phyloP scores from a whole-genome alignment of 2,329 filamentous ascomycete species.

The Xenosphaeropsis pyriputrescens region DNA sequence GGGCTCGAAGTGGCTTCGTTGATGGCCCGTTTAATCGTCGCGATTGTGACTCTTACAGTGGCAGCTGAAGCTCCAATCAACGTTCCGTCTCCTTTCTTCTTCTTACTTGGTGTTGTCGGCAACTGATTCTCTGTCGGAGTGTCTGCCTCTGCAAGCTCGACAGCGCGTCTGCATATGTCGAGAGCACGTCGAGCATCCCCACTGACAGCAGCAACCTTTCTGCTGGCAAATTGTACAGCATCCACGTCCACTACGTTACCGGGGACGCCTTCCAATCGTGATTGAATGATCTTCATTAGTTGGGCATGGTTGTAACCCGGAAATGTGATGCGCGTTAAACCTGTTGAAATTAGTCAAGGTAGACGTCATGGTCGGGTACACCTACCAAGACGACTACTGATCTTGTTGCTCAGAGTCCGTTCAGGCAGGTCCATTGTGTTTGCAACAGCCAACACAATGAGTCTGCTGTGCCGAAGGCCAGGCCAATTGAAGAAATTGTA shows the following conservation, averaged over 20 bases:
- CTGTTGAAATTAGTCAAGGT: slow-evolving; percentile 16
- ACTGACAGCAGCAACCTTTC: slow-evolving; percentile 92
- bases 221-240: slow-evolving; percentile 87
- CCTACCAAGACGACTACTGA: slow-evolving; percentile 66
- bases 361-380: too few relatives aligned
- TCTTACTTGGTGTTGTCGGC: slow-evolving; percentile 49
- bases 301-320: slow-evolving; percentile 95
- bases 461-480: slow-evolving; percentile 71
- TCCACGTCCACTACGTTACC: slow-evolving; percentile 85
- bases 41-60: slow-evolving; percentile 63
- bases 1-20: slow-evolving; percentile 89
- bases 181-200: slow-evolving; percentile 85
- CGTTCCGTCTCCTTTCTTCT: slow-evolving; percentile 18
- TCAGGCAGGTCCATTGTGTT: slow-evolving; percentile 99
- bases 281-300: slow-evolving; percentile 92
- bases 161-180: slow-evolving; percentile 88
- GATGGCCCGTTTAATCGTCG: slow-evolving; percentile 87
- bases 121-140: slow-evolving; percentile 17
- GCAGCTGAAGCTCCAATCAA: slow-evolving; percentile 4
- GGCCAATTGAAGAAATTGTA: slow-evolving; percentile 99
- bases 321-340: slow-evolving; percentile 89
- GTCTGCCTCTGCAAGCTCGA: slow-evolving; percentile 83
- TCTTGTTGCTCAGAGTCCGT: slow-evolving; percentile 93
- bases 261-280: slow-evolving; percentile 76
- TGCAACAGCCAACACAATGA: slow-evolving; percentile 93